These are phyloP conservation scores for Eucalyptus curtisii DNA, from an alignment of 345 rosid genomes.

Conservation along the genomic window DNA sequence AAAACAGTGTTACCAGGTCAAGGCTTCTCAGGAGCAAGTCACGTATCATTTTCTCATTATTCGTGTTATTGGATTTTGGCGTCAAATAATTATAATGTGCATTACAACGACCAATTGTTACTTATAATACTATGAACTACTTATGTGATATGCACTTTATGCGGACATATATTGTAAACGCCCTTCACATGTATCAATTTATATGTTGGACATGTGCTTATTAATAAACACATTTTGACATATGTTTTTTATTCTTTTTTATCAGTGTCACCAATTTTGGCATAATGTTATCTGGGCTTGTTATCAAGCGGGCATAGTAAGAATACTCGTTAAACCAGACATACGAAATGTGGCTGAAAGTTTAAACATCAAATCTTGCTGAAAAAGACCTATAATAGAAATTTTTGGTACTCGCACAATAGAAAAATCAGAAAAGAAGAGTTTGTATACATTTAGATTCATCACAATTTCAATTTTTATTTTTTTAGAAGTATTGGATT, in stretches of 20 bases:
- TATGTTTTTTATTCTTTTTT: no score
- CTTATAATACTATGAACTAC: neutral
- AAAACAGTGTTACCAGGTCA: neutral
- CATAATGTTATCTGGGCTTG: neutral
- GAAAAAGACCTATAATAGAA: no score
- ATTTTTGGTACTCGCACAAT: no score
- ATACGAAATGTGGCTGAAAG: no score
- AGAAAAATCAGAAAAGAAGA: no score
- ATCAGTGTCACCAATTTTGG: neutral
- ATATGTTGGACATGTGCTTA: neutral
- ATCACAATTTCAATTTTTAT: no score
- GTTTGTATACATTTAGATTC: no score
- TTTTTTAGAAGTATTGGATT: no score
- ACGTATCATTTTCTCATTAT: neutral
- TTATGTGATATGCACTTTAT: neutral
- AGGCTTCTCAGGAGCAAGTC: neutral
- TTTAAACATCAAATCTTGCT: no score
- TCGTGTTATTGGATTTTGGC: neutral
- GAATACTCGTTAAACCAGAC: neutral
- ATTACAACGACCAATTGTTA: neutral
- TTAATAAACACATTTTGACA: neutral
- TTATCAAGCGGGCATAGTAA: neutral
- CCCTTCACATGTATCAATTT: neutral
- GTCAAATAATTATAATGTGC: neutral
- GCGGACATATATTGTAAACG: accelerated